Conservation (phyloP, 176 grass and related monocot species). For the Ensete glaucum region DNA sequence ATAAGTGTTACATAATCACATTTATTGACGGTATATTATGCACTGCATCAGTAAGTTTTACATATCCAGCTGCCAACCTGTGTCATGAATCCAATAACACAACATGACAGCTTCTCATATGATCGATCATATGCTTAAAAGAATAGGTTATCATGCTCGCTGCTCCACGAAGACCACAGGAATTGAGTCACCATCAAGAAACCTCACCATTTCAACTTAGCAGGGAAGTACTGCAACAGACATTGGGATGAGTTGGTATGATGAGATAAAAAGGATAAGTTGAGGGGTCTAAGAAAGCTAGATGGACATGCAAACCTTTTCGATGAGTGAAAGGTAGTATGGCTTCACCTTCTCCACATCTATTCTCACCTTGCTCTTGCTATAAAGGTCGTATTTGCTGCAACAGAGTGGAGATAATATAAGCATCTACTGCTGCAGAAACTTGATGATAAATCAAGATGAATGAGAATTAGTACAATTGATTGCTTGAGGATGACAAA, state of each 20-base stretch:
- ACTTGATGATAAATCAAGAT: no score
- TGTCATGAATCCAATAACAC: background rate
- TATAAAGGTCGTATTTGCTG: conserved; percentile 94
- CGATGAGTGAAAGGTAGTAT: conserved; percentile 80
- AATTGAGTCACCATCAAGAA: background rate
- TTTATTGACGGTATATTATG: no score
- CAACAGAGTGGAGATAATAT: background rate
- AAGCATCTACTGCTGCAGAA: no score
- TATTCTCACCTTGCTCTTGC: conserved; percentile 85
- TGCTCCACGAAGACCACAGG: background rate
- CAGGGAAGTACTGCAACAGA: conserved; percentile 60
- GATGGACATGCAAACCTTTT: conserved; percentile 47
- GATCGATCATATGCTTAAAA: background rate
- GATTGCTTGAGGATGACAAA: background rate
- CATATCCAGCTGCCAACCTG: background rate
- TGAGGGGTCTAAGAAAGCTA: background rate
- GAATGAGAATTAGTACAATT: no score
- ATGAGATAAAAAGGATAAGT: background rate
- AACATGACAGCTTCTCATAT: background rate
- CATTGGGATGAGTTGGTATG: background rate
- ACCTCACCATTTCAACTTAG: conserved; percentile 59
- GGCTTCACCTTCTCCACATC: conserved; percentile 91
- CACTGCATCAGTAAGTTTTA: background rate
- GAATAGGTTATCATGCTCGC: background rate
- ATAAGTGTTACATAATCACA: no score